Evolutionary conservation across 2,329 filamentous ascomycete genomes (phyloP).

Genomic region (Cladosporium colombiae): DNA sequence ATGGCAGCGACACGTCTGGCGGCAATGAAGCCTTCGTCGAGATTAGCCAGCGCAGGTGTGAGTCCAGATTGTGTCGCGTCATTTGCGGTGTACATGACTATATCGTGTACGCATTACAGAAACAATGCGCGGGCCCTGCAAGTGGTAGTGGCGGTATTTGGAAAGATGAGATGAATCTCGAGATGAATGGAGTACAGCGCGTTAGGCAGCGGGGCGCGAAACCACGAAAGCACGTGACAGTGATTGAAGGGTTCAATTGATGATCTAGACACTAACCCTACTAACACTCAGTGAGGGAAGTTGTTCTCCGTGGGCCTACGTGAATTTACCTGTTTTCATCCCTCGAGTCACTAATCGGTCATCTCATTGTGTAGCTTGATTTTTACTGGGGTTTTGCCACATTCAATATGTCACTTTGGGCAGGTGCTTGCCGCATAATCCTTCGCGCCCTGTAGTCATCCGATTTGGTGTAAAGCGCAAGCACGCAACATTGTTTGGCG

Average conservation of each 20-base stretch:
- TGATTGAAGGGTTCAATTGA: neutral
- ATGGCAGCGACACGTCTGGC: constrained; percentile 22
- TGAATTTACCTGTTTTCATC: neutral
- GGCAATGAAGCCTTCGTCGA: constrained; percentile 42
- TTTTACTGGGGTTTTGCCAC: neutral
- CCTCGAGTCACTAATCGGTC: neutral
- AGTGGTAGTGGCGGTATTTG: neutral
- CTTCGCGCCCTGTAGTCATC: neutral
- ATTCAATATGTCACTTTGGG: neutral
- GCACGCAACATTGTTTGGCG: neutral
- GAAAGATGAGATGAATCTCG: constrained; percentile 8
- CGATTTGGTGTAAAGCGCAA: neutral
- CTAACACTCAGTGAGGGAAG: neutral
- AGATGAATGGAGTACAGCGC: neutral
- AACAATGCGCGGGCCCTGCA: neutral
- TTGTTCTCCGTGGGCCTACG: neutral
- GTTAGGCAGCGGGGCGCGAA: constrained; percentile 6
- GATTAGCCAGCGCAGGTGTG: constrained; percentile 52
- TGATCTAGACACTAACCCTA: neutral
- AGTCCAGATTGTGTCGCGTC: constrained; percentile 51
- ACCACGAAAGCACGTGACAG: constrained; percentile 4
- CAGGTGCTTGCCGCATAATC: neutral
- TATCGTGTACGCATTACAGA: neutral
- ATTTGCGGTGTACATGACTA: constrained; percentile 39
- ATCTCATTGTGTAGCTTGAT: neutral